These are phyloP conservation scores for Globisporangium nunn DNA, from an alignment of 352 stramenopile genomes.

Conservation along the genomic window DNA sequence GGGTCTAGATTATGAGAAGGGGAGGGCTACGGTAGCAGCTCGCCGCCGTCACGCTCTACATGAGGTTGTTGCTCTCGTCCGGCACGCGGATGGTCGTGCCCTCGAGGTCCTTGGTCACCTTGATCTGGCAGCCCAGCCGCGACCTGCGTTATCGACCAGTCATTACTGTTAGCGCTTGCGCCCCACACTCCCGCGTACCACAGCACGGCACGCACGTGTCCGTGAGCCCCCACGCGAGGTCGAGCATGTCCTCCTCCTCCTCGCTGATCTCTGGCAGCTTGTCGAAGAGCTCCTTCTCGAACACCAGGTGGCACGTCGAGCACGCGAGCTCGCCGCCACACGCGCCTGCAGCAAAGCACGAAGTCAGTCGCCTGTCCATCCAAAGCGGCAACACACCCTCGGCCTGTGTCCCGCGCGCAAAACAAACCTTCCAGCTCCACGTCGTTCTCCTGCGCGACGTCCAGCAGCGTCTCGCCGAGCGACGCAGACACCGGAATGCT, in stretches of 20 bases:
- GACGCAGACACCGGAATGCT: constrained; percentile 59
- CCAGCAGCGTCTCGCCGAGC: constrained; percentile 76
- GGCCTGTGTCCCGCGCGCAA: too few relatives aligned
- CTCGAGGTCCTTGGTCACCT: constrained; percentile 83
- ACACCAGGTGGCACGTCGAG: constrained; percentile 92
- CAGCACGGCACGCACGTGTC: constrained; percentile 72
- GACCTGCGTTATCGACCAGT: constrained; percentile 22
- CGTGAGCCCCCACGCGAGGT: constrained; percentile 90
- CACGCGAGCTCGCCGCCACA: constrained; percentile 91
- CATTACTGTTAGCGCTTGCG: background rate
- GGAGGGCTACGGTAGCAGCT: background rate
- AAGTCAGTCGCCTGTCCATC: background rate
- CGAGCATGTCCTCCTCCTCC: constrained; percentile 95
- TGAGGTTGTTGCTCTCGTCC: constrained; percentile 86
- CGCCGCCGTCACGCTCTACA: constrained; percentile 34
- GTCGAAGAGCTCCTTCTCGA: constrained; percentile 87
- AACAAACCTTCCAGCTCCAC: constrained; percentile 80
- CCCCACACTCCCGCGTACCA: background rate
- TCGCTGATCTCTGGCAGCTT: constrained; percentile 84
- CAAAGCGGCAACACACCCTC: constrained; percentile 6
- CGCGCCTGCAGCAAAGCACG: constrained; percentile 35
- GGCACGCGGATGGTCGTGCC: constrained; percentile 83
- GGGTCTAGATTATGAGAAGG: constrained; percentile 3
- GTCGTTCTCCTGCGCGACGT: constrained; percentile 91
- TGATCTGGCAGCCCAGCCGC: constrained; percentile 88